Conservation (phyloP, 2,329 filamentous ascomycete species). For the Curvularia lunata region DNA sequence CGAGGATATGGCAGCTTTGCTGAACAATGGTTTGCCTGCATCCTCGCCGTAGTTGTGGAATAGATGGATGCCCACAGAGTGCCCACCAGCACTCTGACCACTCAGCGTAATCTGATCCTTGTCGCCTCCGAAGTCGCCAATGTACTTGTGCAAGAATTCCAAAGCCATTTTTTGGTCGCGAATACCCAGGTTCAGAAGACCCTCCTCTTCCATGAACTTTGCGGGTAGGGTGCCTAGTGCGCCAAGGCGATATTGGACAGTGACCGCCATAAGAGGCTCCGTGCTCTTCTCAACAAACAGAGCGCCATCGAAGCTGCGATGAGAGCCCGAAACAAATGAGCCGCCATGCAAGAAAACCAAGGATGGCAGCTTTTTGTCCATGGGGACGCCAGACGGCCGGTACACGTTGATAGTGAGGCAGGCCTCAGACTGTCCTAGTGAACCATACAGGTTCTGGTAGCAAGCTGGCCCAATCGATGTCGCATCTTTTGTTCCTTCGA, state of each 20-base stretch:
- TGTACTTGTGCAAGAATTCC: conserved; percentile 52
- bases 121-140: conserved; percentile 49
- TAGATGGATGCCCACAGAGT: conserved; percentile 46
- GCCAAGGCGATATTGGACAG: conserved; percentile 45
- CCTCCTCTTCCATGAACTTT: conserved; percentile 43
- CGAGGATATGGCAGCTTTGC: conserved; percentile 43
- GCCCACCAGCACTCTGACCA: conserved; percentile 51
- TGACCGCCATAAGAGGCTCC: conserved; percentile 44
- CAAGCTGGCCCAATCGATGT: conserved; percentile 53
- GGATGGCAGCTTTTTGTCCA: conserved; percentile 39
- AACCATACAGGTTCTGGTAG: conserved; percentile 51
- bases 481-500: conserved; percentile 51
- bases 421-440: conserved; percentile 39
- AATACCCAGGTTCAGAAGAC: conserved; percentile 43
- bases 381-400: conserved; percentile 35
- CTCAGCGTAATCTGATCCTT: conserved; percentile 49
- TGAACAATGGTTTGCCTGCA: conserved; percentile 40
- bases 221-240: conserved; percentile 44
- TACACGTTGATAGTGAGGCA: conserved; percentile 45
- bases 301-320: conserved; percentile 44
- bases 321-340: conserved; percentile 40
- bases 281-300: conserved; percentile 41
- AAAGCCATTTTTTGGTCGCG: conserved; percentile 40
- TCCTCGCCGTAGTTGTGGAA: conserved; percentile 48
- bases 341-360: conserved; percentile 43